These are phyloP conservation scores for Sesbania bispinosa DNA, from an alignment of 306 rosid genomes.

Conservation along the genomic window DNA sequence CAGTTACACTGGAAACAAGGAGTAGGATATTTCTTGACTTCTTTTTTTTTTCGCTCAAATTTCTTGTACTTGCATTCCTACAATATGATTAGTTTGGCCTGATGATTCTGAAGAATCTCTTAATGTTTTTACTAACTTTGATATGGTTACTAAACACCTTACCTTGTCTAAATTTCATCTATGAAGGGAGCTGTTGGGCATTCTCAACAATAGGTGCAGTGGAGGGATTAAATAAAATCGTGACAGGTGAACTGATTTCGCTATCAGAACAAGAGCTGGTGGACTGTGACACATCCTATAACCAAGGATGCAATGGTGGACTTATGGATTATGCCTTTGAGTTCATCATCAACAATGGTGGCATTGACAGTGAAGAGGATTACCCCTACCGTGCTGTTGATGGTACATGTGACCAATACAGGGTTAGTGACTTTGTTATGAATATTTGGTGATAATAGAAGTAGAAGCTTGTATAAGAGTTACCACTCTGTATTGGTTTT, in stretches of 20 bases:
- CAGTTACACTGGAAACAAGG: background rate
- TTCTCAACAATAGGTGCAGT: conserved; percentile 74
- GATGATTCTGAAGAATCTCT: background rate
- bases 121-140: background rate
- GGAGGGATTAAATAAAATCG: conserved; percentile 82
- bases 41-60: no score
- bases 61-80: background rate
- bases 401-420: conserved; percentile 57
- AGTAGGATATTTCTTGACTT: background rate
- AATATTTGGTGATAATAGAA: background rate
- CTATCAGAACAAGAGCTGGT: conserved; percentile 94
- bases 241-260: conserved; percentile 69
- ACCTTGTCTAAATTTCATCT: background rate
- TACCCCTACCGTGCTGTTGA: conserved; percentile 71
- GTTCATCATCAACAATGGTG: conserved; percentile 86
- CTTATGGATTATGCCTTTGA: conserved; percentile 89
- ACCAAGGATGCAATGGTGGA: conserved; percentile 92
- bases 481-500: background rate
- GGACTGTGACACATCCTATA: conserved; percentile 78
- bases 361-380: conserved; percentile 86
- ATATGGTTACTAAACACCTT: background rate
- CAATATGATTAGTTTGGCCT: background rate
- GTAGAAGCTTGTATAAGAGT: background rate
- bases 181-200: conserved; percentile 99
- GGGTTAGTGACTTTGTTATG: conserved; percentile 42